Percentiles rank a stretch among this genome's conserved stretches.
phyloP scores from a whole-genome alignment of 148 eudicot species.

The Rhododendron ferrugineum region DNA sequence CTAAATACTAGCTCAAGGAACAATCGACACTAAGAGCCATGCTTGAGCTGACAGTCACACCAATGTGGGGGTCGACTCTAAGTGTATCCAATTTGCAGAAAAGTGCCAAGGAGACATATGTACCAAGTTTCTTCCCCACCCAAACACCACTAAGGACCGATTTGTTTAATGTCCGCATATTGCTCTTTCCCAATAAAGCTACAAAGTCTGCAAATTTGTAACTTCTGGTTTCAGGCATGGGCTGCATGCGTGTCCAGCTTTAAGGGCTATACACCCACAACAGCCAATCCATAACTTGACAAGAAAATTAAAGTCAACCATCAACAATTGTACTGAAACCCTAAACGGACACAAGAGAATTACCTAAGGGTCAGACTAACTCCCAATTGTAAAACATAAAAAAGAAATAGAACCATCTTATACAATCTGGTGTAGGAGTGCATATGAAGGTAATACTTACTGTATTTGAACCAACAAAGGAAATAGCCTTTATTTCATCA shows the following conservation, averaged over 20 bases:
- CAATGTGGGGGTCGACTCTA: neutral
- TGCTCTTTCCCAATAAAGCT: neutral
- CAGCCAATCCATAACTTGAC: neutral
- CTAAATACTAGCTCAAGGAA: neutral
- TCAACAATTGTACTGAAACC: neutral
- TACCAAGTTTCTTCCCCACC: neutral
- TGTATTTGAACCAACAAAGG: constrained; percentile 96
- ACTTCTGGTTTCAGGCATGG: neutral
- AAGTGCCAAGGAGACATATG: neutral
- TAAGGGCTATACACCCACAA: neutral
- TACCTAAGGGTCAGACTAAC: neutral
- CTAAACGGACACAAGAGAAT: neutral
- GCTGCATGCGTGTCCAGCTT: neutral
- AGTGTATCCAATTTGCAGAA: neutral
- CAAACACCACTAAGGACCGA: neutral
- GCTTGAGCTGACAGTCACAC: neutral
- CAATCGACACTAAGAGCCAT: neutral
- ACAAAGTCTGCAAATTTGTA: neutral
- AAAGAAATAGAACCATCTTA: neutral
- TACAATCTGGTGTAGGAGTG: neutral
- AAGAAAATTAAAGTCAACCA: neutral
- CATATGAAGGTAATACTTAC: constrained; percentile 41
- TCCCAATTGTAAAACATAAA: neutral
- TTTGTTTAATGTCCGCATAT: neutral
- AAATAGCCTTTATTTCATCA: constrained; percentile 82